A percentile compares a stretch with the other conserved stretches of the same genome.
phyloP scores from a whole-genome alignment of 768 basidiomycete species.

The Agaricus bisporus region DNA sequence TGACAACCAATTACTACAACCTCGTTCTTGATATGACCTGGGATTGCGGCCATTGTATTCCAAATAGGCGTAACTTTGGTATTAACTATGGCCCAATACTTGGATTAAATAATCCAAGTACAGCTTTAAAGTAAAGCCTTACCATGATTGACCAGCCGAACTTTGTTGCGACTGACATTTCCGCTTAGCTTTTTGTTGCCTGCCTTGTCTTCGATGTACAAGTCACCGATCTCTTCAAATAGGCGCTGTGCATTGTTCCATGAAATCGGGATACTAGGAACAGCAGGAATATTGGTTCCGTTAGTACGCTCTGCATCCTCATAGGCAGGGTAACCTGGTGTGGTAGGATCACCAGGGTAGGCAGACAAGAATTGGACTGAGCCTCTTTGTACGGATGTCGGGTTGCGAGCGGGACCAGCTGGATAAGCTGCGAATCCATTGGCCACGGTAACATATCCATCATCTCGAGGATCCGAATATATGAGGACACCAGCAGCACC shows the following conservation, averaged over 20 bases:
- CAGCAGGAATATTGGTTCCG: slow-evolving; percentile 57
- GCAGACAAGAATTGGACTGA: slow-evolving; percentile 66
- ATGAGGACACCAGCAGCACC: slow-evolving; percentile 78
- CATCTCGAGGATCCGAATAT: slow-evolving; percentile 82
- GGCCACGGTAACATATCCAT: slow-evolving; percentile 67
- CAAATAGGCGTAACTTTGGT: slow-evolving; percentile 81
- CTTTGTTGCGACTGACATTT: slow-evolving; percentile 36
- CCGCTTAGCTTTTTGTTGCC: slow-evolving; percentile 39
- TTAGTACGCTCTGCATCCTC: slow-evolving; percentile 63
- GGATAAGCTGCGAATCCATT: slow-evolving; percentile 81
- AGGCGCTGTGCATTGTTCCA: slow-evolving; percentile 77
- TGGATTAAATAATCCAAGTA: neutral
- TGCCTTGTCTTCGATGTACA: slow-evolving; percentile 21
- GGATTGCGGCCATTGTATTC: slow-evolving; percentile 81
- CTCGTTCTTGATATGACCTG: slow-evolving; percentile 79
- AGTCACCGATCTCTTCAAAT: slow-evolving; percentile 46
- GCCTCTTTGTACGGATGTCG: slow-evolving; percentile 79
- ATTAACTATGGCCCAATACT: slow-evolving; percentile 41
- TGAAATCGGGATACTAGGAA: slow-evolving; percentile 87
- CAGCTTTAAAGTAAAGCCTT: slow-evolving; percentile 1
- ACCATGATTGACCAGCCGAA: slow-evolving; percentile 56
- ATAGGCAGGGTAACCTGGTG: slow-evolving; percentile 86
- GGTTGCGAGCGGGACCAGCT: slow-evolving; percentile 83
- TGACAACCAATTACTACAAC: slow-evolving; percentile 86
- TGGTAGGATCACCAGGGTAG: slow-evolving; percentile 77